Percentiles rank a stretch among this genome's conserved stretches.
Conservation (phyloP, 176 grass and related monocot species). For the Bonia amplexicaulis region DNA sequence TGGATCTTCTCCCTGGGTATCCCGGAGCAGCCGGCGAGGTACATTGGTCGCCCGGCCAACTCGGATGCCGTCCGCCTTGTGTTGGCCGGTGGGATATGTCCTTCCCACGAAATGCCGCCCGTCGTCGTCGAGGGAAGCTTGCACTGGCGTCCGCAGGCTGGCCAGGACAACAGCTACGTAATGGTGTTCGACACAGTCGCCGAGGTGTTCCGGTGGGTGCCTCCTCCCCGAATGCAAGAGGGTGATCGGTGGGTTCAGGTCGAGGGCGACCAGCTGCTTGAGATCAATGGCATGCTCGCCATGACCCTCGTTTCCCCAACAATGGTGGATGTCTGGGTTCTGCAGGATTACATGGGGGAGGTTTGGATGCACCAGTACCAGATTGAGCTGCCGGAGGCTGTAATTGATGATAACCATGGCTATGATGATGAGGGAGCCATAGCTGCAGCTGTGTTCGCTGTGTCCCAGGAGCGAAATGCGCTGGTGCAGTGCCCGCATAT, state of each 20-base stretch:
- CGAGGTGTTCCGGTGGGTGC: background rate
- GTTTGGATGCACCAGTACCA: background rate
- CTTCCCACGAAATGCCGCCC: background rate
- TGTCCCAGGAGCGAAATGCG: background rate
- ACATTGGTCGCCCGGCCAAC: background rate
- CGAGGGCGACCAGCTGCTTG: conserved; percentile 10
- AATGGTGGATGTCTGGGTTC: background rate
- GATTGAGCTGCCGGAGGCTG: background rate
- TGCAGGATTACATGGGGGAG: background rate
- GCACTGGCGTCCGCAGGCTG: background rate
- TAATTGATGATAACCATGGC: background rate
- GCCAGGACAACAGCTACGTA: background rate
- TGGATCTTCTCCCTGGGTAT: background rate
- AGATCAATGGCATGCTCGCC: background rate
- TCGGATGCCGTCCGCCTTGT: background rate
- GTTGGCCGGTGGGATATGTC: background rate
- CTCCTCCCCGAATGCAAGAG: background rate
- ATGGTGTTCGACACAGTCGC: background rate
- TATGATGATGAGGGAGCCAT: background rate
- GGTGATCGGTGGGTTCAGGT: background rate
- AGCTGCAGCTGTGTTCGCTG: background rate
- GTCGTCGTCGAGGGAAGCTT: background rate
- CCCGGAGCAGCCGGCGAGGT: background rate
- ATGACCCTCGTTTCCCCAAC: background rate
- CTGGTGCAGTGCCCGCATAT: background rate